Evolutionary conservation across 352 stramenopile species (phyloP), one percentile per base, ranked within the genome.

Genomic region (Aphanomyces stellatus): DNA sequence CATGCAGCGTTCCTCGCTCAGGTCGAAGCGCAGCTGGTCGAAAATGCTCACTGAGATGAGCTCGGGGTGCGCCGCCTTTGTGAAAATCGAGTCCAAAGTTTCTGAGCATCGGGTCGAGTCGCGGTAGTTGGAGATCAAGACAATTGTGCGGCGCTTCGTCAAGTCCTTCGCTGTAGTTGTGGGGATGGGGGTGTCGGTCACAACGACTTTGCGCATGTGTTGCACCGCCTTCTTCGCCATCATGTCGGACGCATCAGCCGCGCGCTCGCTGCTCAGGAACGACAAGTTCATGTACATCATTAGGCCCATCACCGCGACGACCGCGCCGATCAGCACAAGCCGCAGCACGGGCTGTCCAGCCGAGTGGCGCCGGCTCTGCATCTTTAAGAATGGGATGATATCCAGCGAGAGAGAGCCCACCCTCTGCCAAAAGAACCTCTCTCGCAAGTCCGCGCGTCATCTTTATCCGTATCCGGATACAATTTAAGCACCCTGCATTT

Each of bases 111-210:
- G 60, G 13, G 15, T 48, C 28, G 60, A 49, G 49, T 67, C 60
- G 22, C 60, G 60, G 28, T 67, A 67, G 11, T 67, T 67, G 30
- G 60, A 48, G 33, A 67, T 67, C 25, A 67, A 22, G 15, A 67
- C 60, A 17, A 67, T 27, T 27, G 57, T 67, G 15, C 60, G 40
- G 22, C 60, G 60, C 27, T 53, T 87, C 74, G 13, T 87, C 79
- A 57, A 57, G 13, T 33, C 49, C 22, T 22, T 37, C 11, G 49
- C 33, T 1, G 49, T 57, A 7, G 27, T 57, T n/a, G 49, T 37
- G 60, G n/a, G 40, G 10, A 25, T 17, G 15, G 13, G 15, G 3
- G 43, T 37, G 40, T 11, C n/a, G 4, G 49, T 57, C 25, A 11
- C 60, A 8, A 15, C 34, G 22, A 15, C 10, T 24, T 25, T 13